Conservation (phyloP, 2,329 filamentous ascomycete species). For the Ophiostoma sp. region DNA sequence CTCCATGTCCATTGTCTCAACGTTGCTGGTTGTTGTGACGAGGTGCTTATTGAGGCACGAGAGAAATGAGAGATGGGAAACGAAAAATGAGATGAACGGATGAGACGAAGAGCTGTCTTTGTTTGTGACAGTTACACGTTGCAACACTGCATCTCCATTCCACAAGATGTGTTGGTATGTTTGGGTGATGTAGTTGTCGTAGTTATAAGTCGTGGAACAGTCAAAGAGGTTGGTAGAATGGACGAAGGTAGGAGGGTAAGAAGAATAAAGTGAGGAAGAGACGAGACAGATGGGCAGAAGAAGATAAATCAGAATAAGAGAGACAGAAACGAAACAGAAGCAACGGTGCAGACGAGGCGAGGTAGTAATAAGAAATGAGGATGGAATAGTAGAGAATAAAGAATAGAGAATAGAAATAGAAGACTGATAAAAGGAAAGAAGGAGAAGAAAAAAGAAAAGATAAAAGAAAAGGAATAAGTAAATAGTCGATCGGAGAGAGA, state of each 20-base stretch:
- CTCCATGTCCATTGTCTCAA: slow-evolving; percentile 28
- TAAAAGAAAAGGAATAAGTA: neutral
- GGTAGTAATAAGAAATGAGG: neutral
- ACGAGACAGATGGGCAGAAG: neutral
- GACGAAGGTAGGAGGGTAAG: neutral
- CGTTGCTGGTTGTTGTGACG: neutral
- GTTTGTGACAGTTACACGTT: slow-evolving; percentile 23
- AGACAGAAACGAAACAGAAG: slow-evolving; percentile 1
- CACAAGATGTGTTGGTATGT: neutral
- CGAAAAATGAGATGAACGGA: neutral
- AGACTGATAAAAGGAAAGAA: neutral
- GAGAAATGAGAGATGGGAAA: neutral
- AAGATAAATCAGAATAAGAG: neutral
- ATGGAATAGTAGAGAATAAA: neutral
- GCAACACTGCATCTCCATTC: slow-evolving; percentile 15
- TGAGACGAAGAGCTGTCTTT: slow-evolving; percentile 16
- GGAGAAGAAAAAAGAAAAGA: neutral
- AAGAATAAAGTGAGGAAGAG: neutral
- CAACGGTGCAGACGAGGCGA: neutral
- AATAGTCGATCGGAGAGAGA: slow-evolving; percentile 2
- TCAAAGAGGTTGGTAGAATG: neutral
- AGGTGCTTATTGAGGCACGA: neutral
- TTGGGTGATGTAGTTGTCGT: neutral
- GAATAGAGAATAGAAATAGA: neutral
- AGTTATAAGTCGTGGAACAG: neutral